These are phyloP conservation scores for Insectozyma bohioensis DNA, from an alignment of 1,139 yeast genomes.

Conservation along the genomic window DNA sequence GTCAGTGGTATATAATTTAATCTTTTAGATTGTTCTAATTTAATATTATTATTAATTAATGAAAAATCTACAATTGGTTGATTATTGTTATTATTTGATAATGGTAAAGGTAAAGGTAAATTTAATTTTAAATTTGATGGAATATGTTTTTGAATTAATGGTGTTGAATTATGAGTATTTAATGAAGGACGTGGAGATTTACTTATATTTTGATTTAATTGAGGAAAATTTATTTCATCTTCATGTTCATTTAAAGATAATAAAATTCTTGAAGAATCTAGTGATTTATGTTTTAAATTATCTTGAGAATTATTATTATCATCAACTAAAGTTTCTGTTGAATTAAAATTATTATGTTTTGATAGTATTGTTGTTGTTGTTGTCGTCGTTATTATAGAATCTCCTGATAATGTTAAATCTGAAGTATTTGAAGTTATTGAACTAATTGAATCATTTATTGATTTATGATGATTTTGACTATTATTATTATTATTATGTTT, in stretches of 20 bases:
- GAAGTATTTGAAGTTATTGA: constrained; percentile 21
- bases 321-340: constrained; percentile 28
- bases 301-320: constrained; percentile 11
- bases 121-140: constrained; percentile 9
- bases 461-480: constrained; percentile 15
- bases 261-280: constrained; percentile 9
- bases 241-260: constrained; percentile 17
- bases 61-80: constrained; percentile 9
- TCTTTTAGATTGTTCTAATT: constrained; percentile 16
- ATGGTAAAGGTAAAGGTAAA: constrained; percentile 16
- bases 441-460: constrained; percentile 19
- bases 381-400: not conserved
- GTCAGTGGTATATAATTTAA: constrained; percentile 14
- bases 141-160: constrained; percentile 14
- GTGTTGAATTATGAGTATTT: constrained; percentile 6
- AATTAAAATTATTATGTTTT: constrained; percentile 12
- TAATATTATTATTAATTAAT: constrained; percentile 7
- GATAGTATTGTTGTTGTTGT: constrained; percentile 2
- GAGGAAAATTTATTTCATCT: not conserved
- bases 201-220: not conserved
- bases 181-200: constrained; percentile 1
- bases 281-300: constrained; percentile 9
- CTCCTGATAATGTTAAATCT: constrained; percentile 18
- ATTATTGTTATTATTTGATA: too few species aligned
- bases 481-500: too few species aligned